Percentiles rank a stretch among this genome's conserved stretches.
Conservation (phyloP, 306 rosid species). For the Trifolium dubium region DNA sequence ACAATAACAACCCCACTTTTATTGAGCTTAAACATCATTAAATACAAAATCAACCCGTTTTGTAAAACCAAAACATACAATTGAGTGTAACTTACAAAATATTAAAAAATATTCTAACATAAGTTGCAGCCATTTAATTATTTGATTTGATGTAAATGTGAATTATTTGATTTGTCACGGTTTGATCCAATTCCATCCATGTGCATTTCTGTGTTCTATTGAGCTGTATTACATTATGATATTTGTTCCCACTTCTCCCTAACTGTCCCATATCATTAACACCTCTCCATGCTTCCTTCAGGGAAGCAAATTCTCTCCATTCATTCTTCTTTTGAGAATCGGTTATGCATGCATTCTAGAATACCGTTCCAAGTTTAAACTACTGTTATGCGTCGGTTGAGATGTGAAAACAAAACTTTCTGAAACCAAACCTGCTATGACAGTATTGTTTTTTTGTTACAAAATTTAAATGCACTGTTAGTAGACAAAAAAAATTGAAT, state of each 20-base stretch:
- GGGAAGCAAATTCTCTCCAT: slow-evolving; percentile 56
- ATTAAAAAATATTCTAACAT: too few species aligned
- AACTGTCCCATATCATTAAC: slow-evolving; percentile 55
- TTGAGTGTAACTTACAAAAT: too few species aligned
- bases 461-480: slow-evolving; percentile 10
- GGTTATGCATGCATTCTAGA: neutral
- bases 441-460: neutral
- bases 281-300: slow-evolving; percentile 75
- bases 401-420: neutral
- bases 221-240: slow-evolving; percentile 56
- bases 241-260: slow-evolving; percentile 41
- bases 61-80: too few species aligned
- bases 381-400: slow-evolving; percentile 5
- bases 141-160: neutral
- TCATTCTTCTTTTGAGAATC: slow-evolving; percentile 21
- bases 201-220: slow-evolving; percentile 53
- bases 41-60: too few species aligned
- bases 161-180: slow-evolving; percentile 57
- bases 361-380: neutral
- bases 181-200: slow-evolving; percentile 52
- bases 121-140: slow-evolving; percentile 31
- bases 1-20: too few species aligned
- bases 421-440: neutral
- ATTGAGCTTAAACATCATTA: too few species aligned
- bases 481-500: neutral